Evolutionary conservation across 1,139 yeast species (phyloP).

Genomic region (Geotrichum aggregatum): DNA sequence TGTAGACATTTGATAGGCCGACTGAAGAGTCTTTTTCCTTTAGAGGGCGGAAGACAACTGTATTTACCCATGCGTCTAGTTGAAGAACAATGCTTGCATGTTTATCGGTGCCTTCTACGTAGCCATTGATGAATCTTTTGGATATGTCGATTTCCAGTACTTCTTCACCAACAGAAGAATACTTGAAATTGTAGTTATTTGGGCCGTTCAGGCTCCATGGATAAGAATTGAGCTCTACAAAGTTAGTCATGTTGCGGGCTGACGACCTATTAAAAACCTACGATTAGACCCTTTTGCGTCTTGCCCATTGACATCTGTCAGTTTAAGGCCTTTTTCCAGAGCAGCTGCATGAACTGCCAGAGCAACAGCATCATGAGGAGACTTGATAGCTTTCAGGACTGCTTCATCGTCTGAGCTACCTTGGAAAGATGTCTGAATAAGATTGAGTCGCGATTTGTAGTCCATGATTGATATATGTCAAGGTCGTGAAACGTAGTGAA

Average conservation of each 20-base stretch:
- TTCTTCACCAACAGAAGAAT: neutral
- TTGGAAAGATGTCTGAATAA: conserved; percentile 6
- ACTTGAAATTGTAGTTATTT: conserved; percentile 11
- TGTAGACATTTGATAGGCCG: conserved; percentile 8
- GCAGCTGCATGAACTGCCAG: conserved; percentile 16
- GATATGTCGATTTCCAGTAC: conserved; percentile 12
- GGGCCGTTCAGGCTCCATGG: conserved; percentile 17
- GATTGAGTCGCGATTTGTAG: neutral
- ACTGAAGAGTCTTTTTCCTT: neutral
- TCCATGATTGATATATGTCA: conserved; percentile 1
- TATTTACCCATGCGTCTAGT: conserved; percentile 1
- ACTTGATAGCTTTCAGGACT: neutral
- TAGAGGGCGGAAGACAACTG: neutral
- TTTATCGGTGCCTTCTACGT: conserved; percentile 1
- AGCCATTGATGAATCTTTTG: conserved; percentile 11
- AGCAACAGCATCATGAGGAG: conserved; percentile 17
- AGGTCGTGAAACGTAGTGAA: neutral
- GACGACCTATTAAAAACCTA: neutral
- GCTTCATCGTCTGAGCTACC: neutral
- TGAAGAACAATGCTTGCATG: conserved; percentile 7
- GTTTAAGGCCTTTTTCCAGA: conserved; percentile 1
- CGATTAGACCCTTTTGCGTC: conserved; percentile 5
- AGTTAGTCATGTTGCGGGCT: neutral
- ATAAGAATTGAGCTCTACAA: neutral
- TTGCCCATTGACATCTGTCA: conserved; percentile 6